Conservation (phyloP, 139 green algal species). For the Coelastrella sp. region DNA sequence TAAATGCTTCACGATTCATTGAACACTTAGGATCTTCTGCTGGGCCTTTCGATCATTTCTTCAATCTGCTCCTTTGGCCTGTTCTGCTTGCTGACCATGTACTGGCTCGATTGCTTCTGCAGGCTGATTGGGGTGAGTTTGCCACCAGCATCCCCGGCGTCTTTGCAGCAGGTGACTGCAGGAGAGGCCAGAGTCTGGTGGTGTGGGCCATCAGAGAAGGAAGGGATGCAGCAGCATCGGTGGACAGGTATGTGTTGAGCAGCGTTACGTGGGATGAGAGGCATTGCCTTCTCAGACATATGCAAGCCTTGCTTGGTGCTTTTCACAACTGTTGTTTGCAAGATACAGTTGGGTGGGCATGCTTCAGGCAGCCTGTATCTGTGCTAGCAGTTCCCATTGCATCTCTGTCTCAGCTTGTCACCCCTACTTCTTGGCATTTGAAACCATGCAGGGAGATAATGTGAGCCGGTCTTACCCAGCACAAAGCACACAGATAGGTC, state of each 20-base stretch:
- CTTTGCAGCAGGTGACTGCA: slow-evolving; percentile 96
- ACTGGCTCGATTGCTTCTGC: slow-evolving; percentile 8
- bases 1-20: no score
- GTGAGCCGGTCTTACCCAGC: neutral
- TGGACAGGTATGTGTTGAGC: slow-evolving; percentile 71
- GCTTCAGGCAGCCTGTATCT: no score
- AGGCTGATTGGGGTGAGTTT: slow-evolving; percentile 89
- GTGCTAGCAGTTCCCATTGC: no score
- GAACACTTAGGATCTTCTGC: no score
- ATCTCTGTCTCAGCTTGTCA: no score
- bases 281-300: neutral
- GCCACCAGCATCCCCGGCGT: slow-evolving; percentile 90
- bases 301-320: neutral
- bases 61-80: neutral
- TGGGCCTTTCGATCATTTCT: no score
- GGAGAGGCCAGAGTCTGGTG: slow-evolving; percentile 91
- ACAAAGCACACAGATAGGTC: neutral
- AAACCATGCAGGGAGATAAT: no score
- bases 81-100: neutral
- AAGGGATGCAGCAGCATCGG: slow-evolving; percentile 77
- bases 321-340: no score
- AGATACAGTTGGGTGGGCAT: no score
- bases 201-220: slow-evolving; percentile 97
- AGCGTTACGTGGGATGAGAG: neutral
- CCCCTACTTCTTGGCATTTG: no score